Conservation (phyloP, 345 rosid genomes). For the Populus deltoides region DNA sequence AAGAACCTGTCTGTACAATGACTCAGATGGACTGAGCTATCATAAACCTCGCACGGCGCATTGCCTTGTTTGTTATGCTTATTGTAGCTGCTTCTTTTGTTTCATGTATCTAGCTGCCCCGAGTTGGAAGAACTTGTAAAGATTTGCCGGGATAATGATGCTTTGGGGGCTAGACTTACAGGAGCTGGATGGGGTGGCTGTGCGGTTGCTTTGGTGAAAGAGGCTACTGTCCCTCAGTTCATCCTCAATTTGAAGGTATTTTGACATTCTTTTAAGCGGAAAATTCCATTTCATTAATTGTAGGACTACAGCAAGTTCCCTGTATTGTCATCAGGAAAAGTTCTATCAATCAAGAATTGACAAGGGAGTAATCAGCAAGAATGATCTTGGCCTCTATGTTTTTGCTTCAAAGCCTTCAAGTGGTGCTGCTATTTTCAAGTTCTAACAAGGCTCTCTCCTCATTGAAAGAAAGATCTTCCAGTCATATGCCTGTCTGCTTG, state of each 20-base stretch:
- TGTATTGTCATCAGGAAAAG: slow-evolving; percentile 50
- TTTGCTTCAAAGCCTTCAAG: slow-evolving; percentile 98
- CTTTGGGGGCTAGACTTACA: slow-evolving; percentile 92
- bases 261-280: not conserved
- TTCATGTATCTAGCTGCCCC: slow-evolving; percentile 55
- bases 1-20: not conserved
- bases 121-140: slow-evolving; percentile 93
- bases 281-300: not conserved
- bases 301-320: not conserved
- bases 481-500: not conserved
- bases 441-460: slow-evolving; percentile 22
- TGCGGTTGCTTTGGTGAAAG: slow-evolving; percentile 85
- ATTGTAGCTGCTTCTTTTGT: not conserved
- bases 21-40: not conserved
- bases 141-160: slow-evolving; percentile 59
- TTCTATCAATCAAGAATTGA: slow-evolving; percentile 77
- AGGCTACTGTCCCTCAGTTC: slow-evolving; percentile 71
- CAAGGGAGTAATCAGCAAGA: slow-evolving; percentile 59
- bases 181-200: slow-evolving; percentile 99
- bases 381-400: slow-evolving; percentile 75
- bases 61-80: not conserved
- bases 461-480: no score
- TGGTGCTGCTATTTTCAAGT: slow-evolving; percentile 89
- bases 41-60: not conserved
- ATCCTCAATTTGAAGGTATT: slow-evolving; percentile 76